phyloP scores from a whole-genome alignment of 176 grass and related monocot species.

The Zizania latifolia region DNA sequence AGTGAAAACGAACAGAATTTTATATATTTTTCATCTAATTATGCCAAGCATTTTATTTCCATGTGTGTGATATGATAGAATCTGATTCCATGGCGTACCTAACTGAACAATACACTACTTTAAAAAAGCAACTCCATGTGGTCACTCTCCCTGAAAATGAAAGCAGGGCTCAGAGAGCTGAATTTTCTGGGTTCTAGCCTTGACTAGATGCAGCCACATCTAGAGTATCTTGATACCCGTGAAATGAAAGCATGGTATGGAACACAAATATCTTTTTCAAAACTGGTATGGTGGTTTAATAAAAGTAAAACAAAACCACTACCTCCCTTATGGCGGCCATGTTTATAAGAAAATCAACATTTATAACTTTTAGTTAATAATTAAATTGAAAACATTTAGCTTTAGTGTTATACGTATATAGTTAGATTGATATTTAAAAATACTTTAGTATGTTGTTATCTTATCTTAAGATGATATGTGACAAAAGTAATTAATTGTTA shows the following conservation, averaged over 20 bases:
- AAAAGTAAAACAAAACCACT: not conserved
- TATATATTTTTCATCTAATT: not conserved
- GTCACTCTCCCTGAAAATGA: not conserved
- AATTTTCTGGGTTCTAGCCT: not conserved
- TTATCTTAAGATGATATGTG: no score
- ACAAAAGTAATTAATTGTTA: no score
- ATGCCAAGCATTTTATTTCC: not conserved
- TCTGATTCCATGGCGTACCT: constrained; percentile 2
- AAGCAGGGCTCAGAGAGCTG: not conserved
- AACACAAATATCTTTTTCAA: not conserved
- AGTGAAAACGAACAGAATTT: not conserved
- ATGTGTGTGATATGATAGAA: not conserved
- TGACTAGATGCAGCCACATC: not conserved
- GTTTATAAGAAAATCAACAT: no score
- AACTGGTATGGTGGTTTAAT: not conserved
- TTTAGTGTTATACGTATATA: no score
- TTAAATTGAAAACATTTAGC: no score
- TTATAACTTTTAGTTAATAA: no score
- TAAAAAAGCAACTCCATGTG: not conserved
- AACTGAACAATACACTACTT: not conserved
- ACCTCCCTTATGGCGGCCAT: no score
- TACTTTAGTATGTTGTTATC: no score
- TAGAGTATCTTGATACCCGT: not conserved
- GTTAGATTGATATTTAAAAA: no score
- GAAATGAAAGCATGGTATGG: not conserved